A percentile compares a stretch with the other conserved stretches of the same genome.
Evolutionary conservation across 2,329 filamentous ascomycete genomes (phyloP).

Genomic region (Aspergillus sp.): DNA sequence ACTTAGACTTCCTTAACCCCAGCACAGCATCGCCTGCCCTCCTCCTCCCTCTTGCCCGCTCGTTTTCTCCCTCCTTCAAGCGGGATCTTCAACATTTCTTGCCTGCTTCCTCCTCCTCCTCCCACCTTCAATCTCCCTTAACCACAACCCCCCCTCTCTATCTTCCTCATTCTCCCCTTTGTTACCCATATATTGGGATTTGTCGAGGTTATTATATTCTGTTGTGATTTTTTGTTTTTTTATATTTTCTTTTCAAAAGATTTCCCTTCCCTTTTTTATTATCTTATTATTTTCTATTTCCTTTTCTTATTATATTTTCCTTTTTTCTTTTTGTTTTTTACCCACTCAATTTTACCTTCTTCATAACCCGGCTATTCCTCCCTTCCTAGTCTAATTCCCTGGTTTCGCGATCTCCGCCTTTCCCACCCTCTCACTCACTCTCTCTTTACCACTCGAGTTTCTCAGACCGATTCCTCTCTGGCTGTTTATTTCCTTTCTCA

Average conservation of each 20-base stretch:
- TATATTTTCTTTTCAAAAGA: too few species aligned
- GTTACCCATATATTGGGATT: conserved; percentile 15
- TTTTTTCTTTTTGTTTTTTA: conserved; percentile 3
- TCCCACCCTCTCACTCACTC: neutral
- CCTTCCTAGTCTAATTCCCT: conserved; percentile 8
- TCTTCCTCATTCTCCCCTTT: conserved; percentile 10
- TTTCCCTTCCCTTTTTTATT: too few species aligned
- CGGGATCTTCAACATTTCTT: conserved; percentile 11
- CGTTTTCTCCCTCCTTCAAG: conserved; percentile 2
- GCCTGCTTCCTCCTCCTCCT: neutral
- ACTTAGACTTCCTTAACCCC: neutral
- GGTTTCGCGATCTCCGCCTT: conserved; percentile 9
- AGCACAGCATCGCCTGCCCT: neutral
- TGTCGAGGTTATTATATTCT: conserved; percentile 3
- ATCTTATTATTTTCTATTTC: neutral
- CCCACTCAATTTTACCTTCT: conserved; percentile 3
- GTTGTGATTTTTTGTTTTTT: neutral
- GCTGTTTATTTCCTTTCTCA: conserved; percentile 14
- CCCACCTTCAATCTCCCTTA: neutral
- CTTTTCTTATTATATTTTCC: neutral
- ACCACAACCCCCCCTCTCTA: neutral
- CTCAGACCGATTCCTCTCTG: conserved; percentile 4
- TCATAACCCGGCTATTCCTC: neutral
- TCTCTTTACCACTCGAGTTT: conserved; percentile 2
- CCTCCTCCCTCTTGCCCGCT: neutral